phyloP scores from a whole-genome alignment of 139 green algal genomes.

The Astrephomene gubernaculifera region DNA sequence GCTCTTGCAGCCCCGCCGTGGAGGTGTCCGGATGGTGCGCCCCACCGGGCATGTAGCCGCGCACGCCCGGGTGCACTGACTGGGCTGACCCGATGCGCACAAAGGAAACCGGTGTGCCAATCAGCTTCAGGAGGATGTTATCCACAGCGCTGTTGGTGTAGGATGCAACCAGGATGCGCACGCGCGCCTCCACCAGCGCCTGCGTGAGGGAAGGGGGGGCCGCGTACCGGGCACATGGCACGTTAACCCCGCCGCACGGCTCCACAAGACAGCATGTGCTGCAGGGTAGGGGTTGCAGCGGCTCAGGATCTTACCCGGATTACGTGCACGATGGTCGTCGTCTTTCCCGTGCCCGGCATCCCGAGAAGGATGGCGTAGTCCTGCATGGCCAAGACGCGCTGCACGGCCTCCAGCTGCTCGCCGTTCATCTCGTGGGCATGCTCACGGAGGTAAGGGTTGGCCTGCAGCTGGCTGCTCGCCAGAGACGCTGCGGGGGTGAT shows the following conservation, averaged over 20 bases:
- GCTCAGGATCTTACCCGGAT: conserved; percentile 22
- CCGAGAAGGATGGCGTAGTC: conserved; percentile 93
- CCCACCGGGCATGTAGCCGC: conserved; percentile 67
- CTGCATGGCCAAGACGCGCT: conserved; percentile 62
- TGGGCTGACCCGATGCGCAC: conserved; percentile 79
- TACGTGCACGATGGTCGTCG: conserved; percentile 73
- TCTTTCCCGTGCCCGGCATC: conserved; percentile 90
- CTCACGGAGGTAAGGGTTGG: conserved; percentile 41
- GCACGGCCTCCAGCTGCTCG: conserved; percentile 78
- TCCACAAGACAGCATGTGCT: too few relatives aligned
- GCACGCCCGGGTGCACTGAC: conserved; percentile 70
- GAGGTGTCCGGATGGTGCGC: conserved; percentile 53
- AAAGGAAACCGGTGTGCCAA: conserved; percentile 60
- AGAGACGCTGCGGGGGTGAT: background rate
- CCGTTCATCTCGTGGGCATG: conserved; percentile 65
- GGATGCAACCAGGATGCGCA: conserved; percentile 86
- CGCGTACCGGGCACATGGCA: background rate
- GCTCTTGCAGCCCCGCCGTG: conserved; percentile 11
- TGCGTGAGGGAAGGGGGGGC: background rate
- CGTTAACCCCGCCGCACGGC: background rate
- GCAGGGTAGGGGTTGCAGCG: too few relatives aligned
- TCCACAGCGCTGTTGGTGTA: conserved; percentile 99
- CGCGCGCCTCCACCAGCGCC: conserved; percentile 66
- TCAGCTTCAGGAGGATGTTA: conserved; percentile 94
- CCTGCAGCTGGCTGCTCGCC: conserved; percentile 3